Evolutionary conservation across 2,329 filamentous ascomycete genomes (phyloP), one percentile per base, ranked within the genome.

Genomic region (Aspergillus luchuensis): DNA sequence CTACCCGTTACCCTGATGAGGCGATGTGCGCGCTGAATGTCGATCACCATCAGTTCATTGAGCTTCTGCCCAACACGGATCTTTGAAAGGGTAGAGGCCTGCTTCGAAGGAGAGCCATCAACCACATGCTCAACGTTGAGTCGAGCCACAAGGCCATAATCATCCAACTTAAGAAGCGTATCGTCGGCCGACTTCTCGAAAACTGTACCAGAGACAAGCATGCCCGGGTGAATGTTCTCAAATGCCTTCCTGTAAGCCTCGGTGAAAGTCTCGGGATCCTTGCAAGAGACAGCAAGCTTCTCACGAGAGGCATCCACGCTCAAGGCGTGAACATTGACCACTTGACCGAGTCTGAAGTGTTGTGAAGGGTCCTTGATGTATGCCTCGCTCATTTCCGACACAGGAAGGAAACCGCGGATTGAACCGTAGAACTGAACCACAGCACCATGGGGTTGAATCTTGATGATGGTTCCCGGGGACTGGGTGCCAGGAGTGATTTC

Each of bases 331-430:
- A 97, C 91, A 70, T 87, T 96, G 66, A 99, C 89, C 1, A 96
- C 94, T 74, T 99, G 95, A 0, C 95, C 96, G 47, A 88, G 79
- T 38, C 89, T 88, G 80, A 99, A 99, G 77, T 98, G 93, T 71
- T 96, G 88, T 49, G 86, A 87, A 4, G 95, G 92, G 71, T 97
- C 91, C 67, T 90, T 86, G 70, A 99, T 97, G 72, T 90, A 97
- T 10, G 93, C 92, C 74, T 99, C 95, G 74, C 95, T 98, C 95
- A 99, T 99, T 77, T 99, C 94, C 1, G 91, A 91, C 0, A 96
- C 89, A 2, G 95, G 95, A 57, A 99, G 83, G 80, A 96, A 99
- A 8, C 90, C 96, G 66, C 87, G 87, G 19, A 99, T 82, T 8
- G 83, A 79, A 17, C 92, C 92, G 71, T 96, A 99, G 77, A 98